Evolutionary conservation across 164 flowering plant genomes (phyloP).

Genomic region (Saururus chinensis): DNA sequence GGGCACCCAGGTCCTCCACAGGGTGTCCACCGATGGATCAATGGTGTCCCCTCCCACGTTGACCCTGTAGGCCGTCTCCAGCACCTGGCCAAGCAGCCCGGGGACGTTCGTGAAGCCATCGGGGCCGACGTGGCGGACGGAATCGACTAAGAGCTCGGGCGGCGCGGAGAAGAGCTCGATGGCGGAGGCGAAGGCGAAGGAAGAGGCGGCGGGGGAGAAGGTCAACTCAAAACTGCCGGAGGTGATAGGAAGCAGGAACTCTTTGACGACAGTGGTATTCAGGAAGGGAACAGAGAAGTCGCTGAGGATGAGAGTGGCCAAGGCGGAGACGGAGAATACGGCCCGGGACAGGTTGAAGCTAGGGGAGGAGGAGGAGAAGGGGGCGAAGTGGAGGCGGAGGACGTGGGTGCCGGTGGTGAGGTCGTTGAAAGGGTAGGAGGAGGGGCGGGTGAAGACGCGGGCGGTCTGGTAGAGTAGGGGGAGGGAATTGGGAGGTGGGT

Average conservation of each 20-base stretch:
- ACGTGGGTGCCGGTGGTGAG: constrained; percentile 8
- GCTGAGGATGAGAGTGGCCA: constrained; percentile 6
- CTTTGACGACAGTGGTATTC: constrained; percentile 26
- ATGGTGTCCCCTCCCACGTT: constrained; percentile 68
- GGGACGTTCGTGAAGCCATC: too few species aligned
- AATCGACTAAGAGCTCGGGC: constrained; percentile 31
- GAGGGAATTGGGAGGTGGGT: constrained; percentile 4
- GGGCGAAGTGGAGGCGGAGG: constrained; percentile 19
- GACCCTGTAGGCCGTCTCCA: constrained; percentile 54
- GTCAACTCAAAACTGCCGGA: constrained; percentile 22
- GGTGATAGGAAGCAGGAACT: constrained; percentile 37
- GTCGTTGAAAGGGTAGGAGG: constrained; percentile 7
- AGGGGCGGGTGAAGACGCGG: constrained; percentile 9
- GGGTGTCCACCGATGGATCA: constrained; percentile 62
- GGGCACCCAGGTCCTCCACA: constrained; percentile 78
- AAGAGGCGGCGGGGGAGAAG: constrained; percentile 33
- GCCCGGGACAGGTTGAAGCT: constrained; percentile 9
- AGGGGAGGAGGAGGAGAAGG: constrained; percentile 11
- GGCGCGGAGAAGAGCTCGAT: constrained; percentile 82
- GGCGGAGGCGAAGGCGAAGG: constrained; percentile 62
- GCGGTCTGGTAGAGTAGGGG: constrained; percentile 13
- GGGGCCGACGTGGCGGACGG: too few species aligned
- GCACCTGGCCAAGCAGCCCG: constrained; percentile 25
- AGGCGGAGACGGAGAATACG: constrained; percentile 10
- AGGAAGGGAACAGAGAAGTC: constrained; percentile 4